Percentiles rank a stretch among this genome's conserved stretches.
Conservation (phyloP, 1,284 basidiomycete species). For the Malassezia vespertilionis region DNA sequence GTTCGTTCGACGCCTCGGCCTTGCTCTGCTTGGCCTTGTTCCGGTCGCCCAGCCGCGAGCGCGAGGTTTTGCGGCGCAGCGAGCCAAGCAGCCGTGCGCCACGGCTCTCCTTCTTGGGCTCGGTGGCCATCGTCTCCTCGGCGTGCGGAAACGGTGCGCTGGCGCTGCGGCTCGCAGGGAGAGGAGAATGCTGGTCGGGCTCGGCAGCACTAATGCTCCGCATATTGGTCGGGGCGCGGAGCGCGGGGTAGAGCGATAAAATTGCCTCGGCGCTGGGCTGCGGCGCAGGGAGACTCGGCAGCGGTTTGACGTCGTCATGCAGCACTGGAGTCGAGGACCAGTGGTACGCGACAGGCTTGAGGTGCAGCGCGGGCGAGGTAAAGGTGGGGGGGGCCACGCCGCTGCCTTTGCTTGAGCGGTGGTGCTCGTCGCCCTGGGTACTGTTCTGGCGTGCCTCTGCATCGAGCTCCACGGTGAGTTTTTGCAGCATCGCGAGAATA, state of each 20-base stretch:
- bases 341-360: no score
- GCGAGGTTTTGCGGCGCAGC: slow-evolving; percentile 19
- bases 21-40: neutral
- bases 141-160: neutral
- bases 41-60: neutral
- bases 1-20: neutral
- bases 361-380: slow-evolving; percentile 1
- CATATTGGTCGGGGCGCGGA: no score
- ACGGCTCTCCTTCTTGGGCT: neutral
- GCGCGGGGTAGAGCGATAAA: no score
- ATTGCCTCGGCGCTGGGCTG: no score
- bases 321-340: no score
- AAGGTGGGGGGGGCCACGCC: no score
- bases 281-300: no score
- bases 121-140: neutral
- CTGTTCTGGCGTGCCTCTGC: slow-evolving; percentile 5
- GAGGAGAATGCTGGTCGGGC: no score
- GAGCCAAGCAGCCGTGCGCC: slow-evolving; percentile 16
- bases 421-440: no score
- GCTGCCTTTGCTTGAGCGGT: neutral
- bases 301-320: no score
- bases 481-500: neutral
- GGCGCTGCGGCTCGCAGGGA: neutral
- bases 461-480: neutral
- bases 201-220: no score